Evolutionary conservation across 257 asterid genomes (phyloP).

Genomic region (Marsdenia floribunda): DNA sequence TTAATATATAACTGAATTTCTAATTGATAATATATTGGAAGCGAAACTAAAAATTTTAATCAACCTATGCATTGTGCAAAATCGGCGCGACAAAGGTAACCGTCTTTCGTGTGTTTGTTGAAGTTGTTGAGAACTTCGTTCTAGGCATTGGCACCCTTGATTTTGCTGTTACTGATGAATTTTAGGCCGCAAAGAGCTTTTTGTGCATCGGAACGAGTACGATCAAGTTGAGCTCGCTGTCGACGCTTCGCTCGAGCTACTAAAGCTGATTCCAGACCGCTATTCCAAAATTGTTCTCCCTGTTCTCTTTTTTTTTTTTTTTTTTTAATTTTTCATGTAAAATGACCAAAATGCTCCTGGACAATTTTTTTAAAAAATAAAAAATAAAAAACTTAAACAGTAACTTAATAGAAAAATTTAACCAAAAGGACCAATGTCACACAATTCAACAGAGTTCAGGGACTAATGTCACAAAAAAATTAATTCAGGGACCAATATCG

Average conservation of each 20-base stretch:
- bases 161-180: slow-evolving; percentile 64
- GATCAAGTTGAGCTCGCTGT: slow-evolving; percentile 95
- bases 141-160: slow-evolving; percentile 70
- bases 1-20: not conserved
- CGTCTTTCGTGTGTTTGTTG: slow-evolving; percentile 65
- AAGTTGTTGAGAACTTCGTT: slow-evolving; percentile 64
- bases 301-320: too few relatives aligned
- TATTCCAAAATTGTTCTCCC: too few relatives aligned
- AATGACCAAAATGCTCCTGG: too few relatives aligned
- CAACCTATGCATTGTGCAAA: slow-evolving; percentile 96
- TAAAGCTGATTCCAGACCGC: slow-evolving; percentile 67
- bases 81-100: slow-evolving; percentile 65
- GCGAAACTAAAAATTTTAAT: not conserved
- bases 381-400: too few relatives aligned
- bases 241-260: slow-evolving; percentile 93
- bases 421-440: too few relatives aligned
- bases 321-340: too few relatives aligned
- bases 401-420: too few relatives aligned
- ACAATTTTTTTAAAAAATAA: too few relatives aligned
- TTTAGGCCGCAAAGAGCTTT: slow-evolving; percentile 80
- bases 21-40: not conserved
- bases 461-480: too few relatives aligned
- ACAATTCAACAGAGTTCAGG: too few relatives aligned
- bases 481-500: too few relatives aligned
- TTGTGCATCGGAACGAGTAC: slow-evolving; percentile 87